Base-by-base conservation (phyloP, 2,329 filamentous ascomycete species). In the Pestalotiopsis sp. region DNA sequence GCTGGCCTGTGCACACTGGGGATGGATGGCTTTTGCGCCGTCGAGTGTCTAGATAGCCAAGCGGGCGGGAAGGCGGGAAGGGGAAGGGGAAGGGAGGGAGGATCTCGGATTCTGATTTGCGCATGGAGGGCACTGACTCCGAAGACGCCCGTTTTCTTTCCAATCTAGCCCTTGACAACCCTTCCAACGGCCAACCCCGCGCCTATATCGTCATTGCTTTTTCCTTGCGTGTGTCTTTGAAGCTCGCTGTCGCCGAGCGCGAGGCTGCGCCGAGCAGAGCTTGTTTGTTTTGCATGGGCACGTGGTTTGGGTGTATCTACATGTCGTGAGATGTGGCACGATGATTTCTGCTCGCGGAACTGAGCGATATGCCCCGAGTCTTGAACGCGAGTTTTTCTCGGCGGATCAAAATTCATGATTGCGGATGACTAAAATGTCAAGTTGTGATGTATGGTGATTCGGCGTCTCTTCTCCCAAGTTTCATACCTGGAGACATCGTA, bases 121-220 rank as follows among this genome's bases (percentile, higher is more conserved):
- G n/a, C 60, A 41, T 62, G 31, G 38, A 65, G 20, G 14, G 38
- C 41, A 25, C 20, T 27, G 62, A 65, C 20, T 40, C 62, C 62
- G 62, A 65, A 52, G 62, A 65, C 25, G 41, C 62, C 62, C 62
- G 40, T 52, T 31, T 31, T 23, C 25, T 27, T 25, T 12, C 41
- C n/a, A n/a, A 45, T n/a, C 41, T 23, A 23, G 27, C 41, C 6
- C 17, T 52, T 52, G 45, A n/a, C 45, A 52, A 6, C 7, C 45
- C 17, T n/a, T 5, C 27, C 45, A 65, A 52, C 62, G 41, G 62
- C 62, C 25, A 38, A 14, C 13, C 41, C 62, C 62, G 62, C 62
- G 62, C 41, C 62, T 14, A 27, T 52, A 45, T 65, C 62, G 38
- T 65, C 62, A 65, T 65, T 45, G 62, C 41, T 27, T 36, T 45